Base-by-base conservation (phyloP, 257 asterid species). In the Anisodus tanguticus region DNA sequence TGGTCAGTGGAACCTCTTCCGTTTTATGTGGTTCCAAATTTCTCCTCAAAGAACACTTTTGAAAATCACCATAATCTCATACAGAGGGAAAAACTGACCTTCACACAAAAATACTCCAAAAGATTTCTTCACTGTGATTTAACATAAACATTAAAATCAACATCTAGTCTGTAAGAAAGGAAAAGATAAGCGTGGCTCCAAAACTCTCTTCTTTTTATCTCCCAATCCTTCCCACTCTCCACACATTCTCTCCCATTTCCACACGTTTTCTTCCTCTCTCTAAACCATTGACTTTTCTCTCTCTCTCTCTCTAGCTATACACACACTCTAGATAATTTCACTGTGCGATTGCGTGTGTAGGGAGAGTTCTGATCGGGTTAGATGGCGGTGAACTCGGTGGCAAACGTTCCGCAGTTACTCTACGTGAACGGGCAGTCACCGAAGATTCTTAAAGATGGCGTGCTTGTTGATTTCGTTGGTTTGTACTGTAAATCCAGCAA, bases 401-500 rank as follows among this genome's bases (percentile, higher is more conserved):
- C 89, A 19, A 86, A 81, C 80, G 88, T 86, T 82, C 88, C 90
- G 72, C 92, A 87, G 81, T 88, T 90, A 31, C 68, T 88, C 9
- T 81, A 57, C 78, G 70, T 87, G 8, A 86, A 84, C 67, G 92
- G 90, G 26, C 87, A 72, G 64, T 43, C 83, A 66, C 84, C 83
- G 5, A 84, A 87, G 77, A 68, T 51, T 60, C 37, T 57, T n/a
- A 82, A 62, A 68, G 81, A 60, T 16, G 85, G 85, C 12, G 82
- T 84, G 2, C 83, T 88, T 79, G 85, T 85, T 79, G 92, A 89
- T 88, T 89, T 89, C 74, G 86, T 88, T 51, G 92, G 88, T 8
- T 49, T 89, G 63, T 82, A 77, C 51, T 77, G 81, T 53, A 83
- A 86, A 57, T 79, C 92, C 67, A 76, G 66, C 54, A 86, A 83